phyloP scores from a whole-genome alignment of 2,329 filamentous ascomycete genomes.

The Microdochium paspali region DNA sequence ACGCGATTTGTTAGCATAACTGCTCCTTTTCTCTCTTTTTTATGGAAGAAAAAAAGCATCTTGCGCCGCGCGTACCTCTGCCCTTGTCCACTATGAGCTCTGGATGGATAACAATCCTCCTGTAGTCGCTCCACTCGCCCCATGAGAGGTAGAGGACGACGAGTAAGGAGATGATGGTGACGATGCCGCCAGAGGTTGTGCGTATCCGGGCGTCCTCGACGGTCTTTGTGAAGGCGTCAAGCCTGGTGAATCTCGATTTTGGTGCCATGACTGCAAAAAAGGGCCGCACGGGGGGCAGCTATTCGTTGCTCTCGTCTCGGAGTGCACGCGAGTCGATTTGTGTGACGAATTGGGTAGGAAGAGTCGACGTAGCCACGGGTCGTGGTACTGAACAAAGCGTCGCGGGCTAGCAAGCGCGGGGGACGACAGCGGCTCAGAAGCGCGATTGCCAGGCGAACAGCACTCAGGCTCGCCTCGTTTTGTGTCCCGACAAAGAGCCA shows the following conservation, averaged over 20 bases:
- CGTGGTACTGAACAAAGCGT: background rate
- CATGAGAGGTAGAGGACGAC: slow-evolving; percentile 82
- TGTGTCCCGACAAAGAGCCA: no score
- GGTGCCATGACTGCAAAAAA: slow-evolving; percentile 55
- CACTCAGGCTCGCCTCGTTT: no score
- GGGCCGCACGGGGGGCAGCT: background rate
- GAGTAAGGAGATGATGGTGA: slow-evolving; percentile 84
- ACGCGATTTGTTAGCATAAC: background rate
- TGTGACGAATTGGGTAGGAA: no score
- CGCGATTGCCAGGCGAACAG: no score
- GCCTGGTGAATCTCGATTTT: slow-evolving; percentile 90
- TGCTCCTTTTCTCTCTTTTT: no score
- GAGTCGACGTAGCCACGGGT: background rate
- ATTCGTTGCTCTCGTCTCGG: background rate
- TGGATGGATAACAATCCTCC: slow-evolving; percentile 74
- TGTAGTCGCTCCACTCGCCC: slow-evolving; percentile 95
- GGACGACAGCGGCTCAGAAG: no score
- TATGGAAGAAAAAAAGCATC: slow-evolving; percentile 2
- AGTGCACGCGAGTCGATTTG: background rate
- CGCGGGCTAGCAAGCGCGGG: background rate
- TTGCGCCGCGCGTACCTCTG: slow-evolving; percentile 52
- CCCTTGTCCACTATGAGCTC: slow-evolving; percentile 96
- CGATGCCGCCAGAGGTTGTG: slow-evolving; percentile 89
- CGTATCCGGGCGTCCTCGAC: slow-evolving; percentile 96
- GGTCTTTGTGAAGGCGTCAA: slow-evolving; percentile 98